Evolutionary conservation across 129 eudicot species (phyloP), one percentile per base, ranked within the genome.

Genomic region (Scalesia atractyloides): DNA sequence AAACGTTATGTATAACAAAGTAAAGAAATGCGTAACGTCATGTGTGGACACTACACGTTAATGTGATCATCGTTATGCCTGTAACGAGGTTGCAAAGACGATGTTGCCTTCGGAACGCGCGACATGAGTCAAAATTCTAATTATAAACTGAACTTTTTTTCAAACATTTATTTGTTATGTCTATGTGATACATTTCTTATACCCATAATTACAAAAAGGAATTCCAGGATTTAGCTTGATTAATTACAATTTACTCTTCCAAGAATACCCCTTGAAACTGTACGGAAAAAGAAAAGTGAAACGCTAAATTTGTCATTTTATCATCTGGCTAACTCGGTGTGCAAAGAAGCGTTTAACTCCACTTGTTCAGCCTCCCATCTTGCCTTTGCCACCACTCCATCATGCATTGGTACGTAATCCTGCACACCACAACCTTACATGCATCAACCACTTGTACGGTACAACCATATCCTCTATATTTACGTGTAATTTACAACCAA

Each of bases 351-450:
- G 51, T 87, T 88, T 15, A 85, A 73, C 81, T 85, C 94, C 88
- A 85, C 86, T 81, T 84, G 92, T 75, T 81, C 91, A 6, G 62
- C 88, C 64, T 88, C 94, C 94, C 94, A 88, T 53, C 74, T 49
- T 63, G 89, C 83, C 89, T 77, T 80, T 17, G 83, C 83, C 74
- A 81, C 86, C 48, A 78, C 87, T 66, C 84, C 90, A 69, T 78
- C 82, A 52, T 88, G 88, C 81, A 84, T 70, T 14, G 95, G 88
- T 48, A 78, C 85, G 75, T 85, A 88, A 66, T 88, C 90, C 95
- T 85, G 54, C 75, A 69, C 75, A 39, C 73, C 66, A 74, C 49
- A 65, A 16, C 13, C 5, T 75, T 47, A 77, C 51, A 15, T 41
- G 71, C 76, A 77, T 77, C 20, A 62, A 5, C 9, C 36, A 59